These are phyloP conservation scores for Colletotrichum sublineola DNA, from an alignment of 2,329 filamentous ascomycete genomes.

Conservation along the genomic window DNA sequence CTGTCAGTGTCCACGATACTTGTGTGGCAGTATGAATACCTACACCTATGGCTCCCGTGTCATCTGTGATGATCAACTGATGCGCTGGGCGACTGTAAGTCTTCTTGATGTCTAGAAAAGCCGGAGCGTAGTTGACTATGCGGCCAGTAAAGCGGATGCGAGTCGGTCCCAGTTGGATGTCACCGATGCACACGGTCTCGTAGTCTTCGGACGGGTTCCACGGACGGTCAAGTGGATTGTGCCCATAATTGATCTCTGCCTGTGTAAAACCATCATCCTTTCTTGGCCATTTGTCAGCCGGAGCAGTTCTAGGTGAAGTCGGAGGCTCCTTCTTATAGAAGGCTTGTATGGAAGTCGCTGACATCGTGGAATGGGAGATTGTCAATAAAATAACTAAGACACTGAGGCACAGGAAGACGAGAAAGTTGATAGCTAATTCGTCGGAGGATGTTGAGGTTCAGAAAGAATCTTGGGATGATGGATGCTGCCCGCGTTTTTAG, in stretches of 20 bases:
- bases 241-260: slow-evolving; percentile 56
- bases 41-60: slow-evolving; percentile 64
- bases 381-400: not conserved
- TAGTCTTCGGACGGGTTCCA: slow-evolving; percentile 62
- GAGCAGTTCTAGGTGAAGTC: not conserved
- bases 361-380: not conserved
- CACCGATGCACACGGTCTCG: slow-evolving; percentile 59
- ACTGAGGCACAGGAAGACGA: not conserved
- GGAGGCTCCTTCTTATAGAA: slow-evolving; percentile 51
- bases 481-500: no score
- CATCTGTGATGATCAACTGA: slow-evolving; percentile 68
- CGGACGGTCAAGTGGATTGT: slow-evolving; percentile 53
- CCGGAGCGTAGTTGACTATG: slow-evolving; percentile 67
- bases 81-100: slow-evolving; percentile 60
- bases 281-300: slow-evolving; percentile 31
- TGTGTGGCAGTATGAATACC: slow-evolving; percentile 47
- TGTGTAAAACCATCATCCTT: slow-evolving; percentile 66
- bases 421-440: not conserved
- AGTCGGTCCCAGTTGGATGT: slow-evolving; percentile 63
- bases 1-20: not conserved
- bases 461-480: not conserved
- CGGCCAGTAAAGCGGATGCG: slow-evolving; percentile 67
- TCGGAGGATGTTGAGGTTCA: not conserved
- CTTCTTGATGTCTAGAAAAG: slow-evolving; percentile 51
- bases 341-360: slow-evolving; percentile 51